Conservation (phyloP, 2,329 filamentous ascomycete genomes). For the Myrmaecium sp. region DNA sequence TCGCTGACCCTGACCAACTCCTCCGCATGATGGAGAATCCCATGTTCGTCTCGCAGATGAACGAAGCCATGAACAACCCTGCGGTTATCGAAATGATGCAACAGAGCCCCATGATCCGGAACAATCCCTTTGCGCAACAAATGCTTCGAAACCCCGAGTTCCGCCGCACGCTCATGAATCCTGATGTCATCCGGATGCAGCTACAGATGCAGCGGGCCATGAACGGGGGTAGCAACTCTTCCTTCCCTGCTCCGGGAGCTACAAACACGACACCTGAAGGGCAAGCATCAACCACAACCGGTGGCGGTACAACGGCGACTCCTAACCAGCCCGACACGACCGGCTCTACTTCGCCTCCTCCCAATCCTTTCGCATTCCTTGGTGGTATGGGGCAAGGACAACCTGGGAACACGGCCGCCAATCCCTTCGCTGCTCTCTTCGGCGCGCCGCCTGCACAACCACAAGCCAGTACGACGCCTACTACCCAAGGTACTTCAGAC, state of each 20-base stretch:
- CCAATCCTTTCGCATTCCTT: slow-evolving; percentile 31
- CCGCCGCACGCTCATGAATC: slow-evolving; percentile 84
- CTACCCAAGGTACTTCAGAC: slow-evolving; percentile 4
- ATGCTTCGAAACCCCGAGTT: slow-evolving; percentile 81
- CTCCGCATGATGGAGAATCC: slow-evolving; percentile 78
- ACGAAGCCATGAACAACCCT: slow-evolving; percentile 92
- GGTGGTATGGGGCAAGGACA: slow-evolving; percentile 5
- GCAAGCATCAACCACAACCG: slow-evolving; percentile 10
- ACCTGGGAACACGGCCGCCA: slow-evolving; percentile 17
- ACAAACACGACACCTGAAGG: slow-evolving; percentile 61
- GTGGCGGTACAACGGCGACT: slow-evolving; percentile 19
- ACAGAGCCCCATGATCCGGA: slow-evolving; percentile 53
- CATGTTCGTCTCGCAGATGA: slow-evolving; percentile 71
- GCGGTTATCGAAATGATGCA: slow-evolving; percentile 70
- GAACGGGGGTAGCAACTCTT: slow-evolving; percentile 31
- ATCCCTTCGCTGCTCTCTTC: slow-evolving; percentile 47
- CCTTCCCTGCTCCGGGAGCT: slow-evolving; percentile 79
- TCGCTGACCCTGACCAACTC: slow-evolving; percentile 64
- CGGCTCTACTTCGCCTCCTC: slow-evolving; percentile 12
- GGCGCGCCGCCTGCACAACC: slow-evolving; percentile 14
- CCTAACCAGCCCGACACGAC: slow-evolving; percentile 20
- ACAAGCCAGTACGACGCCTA: slow-evolving; percentile 7
- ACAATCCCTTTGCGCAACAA: slow-evolving; percentile 75
- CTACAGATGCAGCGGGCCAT: slow-evolving; percentile 61
- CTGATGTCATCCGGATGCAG: slow-evolving; percentile 65